Conservation (phyloP, 164 flowering plant genomes). For the Malania oleifera region DNA sequence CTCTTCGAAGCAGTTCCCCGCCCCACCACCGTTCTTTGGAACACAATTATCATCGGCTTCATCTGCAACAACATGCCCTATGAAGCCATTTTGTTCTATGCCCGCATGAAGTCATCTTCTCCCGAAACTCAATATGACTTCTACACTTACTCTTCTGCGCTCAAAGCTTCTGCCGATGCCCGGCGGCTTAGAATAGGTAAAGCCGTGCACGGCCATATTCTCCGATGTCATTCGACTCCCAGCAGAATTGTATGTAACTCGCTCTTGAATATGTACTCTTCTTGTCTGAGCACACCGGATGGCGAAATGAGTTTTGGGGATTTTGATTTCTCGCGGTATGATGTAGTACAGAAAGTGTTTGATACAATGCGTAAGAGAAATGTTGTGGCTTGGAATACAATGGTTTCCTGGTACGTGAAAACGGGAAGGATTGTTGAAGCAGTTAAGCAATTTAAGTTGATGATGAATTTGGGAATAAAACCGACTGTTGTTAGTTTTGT, state of each 20-base stretch:
- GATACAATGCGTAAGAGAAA: constrained; percentile 57
- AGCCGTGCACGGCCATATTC: constrained; percentile 65
- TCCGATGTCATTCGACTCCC: constrained; percentile 44
- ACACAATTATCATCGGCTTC: constrained; percentile 83
- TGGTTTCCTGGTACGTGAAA: constrained; percentile 72
- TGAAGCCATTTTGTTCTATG: constrained; percentile 62
- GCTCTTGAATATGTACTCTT: constrained; percentile 71
- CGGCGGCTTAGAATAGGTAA: constrained; percentile 50
- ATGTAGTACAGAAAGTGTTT: constrained; percentile 57
- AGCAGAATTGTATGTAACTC: constrained; percentile 72
- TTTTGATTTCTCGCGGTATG: constrained; percentile 14
- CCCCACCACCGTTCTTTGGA: constrained; percentile 79
- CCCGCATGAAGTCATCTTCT: constrained; percentile 36
- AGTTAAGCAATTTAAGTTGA: constrained; percentile 41
- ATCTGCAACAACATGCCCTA: constrained; percentile 70
- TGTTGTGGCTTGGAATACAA: constrained; percentile 76
- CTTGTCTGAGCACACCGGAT: constrained; percentile 30
- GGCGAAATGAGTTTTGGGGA: constrained; percentile 1
- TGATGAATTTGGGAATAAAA: constrained; percentile 54
- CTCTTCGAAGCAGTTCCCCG: constrained; percentile 69
- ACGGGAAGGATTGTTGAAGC: constrained; percentile 45
- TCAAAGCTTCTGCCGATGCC: constrained; percentile 78
- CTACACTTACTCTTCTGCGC: constrained; percentile 78
- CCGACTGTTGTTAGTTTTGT: constrained; percentile 73
- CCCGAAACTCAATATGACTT: constrained; percentile 35